Base-by-base conservation (phyloP, 306 rosid genomes). In the Herpetospermum pedunculosum region DNA sequence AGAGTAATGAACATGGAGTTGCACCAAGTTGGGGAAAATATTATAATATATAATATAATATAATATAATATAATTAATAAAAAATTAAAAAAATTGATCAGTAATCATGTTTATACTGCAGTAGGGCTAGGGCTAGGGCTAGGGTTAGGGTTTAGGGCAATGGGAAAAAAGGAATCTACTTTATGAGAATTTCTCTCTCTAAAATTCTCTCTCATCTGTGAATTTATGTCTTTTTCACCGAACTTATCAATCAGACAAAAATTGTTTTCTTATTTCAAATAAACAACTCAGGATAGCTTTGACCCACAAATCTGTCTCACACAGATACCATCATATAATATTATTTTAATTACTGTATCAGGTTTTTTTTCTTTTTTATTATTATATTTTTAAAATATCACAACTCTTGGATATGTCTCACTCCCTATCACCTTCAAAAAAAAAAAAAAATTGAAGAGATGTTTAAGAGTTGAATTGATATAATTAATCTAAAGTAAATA, bases 251-350 rank as follows among this genome's bases (percentile, higher is more conserved):
- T 74, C 74, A 76, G 83, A 86, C 81, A 89, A 79, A 82, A 73
- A 79, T 83, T 69, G 28, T 77, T 82, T 84, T 85, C 76, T 73
- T 65, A 64, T 75, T 53, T 73, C 49, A 83, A 90, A 84, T 86
- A 81, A 75, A 76, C 72, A 76, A 80, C 70, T 60, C 76, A 30
- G 21, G 64, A 87, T 83, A 81, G 91, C 80, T 85, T 90, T 90
- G 98, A 87, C 97, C 92, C 97, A 87, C 89, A 86, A 76, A 85
- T 87, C 90, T 86, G 92, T 87, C 90, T 38, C 10, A 38, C 6
- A 5, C 19, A 2, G 15, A 48, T 48, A 52, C 60, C 30, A 54
- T 54, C 25, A 16, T 60, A 6, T 60, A 32, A 16, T 30, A 49
- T 0, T 49, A 49, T 49, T 11, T n/a, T n/a, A n/a, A n/a, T n/a